Evolutionary conservation across 495 filamentous ascomycete genomes (phyloP).

Genomic region (Tuber indicum): DNA sequence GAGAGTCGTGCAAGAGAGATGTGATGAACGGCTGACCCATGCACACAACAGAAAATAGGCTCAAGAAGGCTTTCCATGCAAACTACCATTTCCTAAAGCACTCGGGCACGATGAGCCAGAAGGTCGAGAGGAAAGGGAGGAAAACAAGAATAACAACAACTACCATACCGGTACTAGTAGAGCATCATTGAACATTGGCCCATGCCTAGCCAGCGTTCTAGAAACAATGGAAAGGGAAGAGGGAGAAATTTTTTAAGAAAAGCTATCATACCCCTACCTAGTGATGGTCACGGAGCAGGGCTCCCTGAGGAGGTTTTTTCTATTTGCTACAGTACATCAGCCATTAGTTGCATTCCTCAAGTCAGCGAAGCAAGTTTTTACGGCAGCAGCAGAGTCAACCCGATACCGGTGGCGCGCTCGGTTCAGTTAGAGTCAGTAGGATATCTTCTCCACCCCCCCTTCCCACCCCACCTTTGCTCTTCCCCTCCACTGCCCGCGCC

Average conservation of each 20-base stretch:
- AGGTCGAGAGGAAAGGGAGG: not conserved
- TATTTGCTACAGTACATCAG: not conserved
- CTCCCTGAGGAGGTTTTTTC: not conserved
- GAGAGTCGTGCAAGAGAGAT: not conserved
- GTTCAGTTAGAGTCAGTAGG: not conserved
- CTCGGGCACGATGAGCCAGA: not conserved
- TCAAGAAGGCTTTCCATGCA: not conserved
- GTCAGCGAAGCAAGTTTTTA: not conserved
- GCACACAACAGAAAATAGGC: not conserved
- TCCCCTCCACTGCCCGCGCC: not conserved
- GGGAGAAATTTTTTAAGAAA: not conserved
- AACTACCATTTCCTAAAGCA: not conserved
- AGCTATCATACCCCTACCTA: not conserved
- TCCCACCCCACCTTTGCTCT: not conserved
- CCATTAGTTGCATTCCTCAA: not conserved
- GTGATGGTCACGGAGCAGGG: not conserved
- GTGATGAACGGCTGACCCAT: not conserved
- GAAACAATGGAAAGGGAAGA: not conserved
- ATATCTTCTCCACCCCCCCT: not conserved
- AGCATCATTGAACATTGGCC: not conserved
- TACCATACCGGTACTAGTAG: not conserved
- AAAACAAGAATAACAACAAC: not conserved
- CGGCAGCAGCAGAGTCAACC: not conserved
- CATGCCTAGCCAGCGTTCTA: not conserved
- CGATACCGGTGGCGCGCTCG: not conserved